phyloP scores from a whole-genome alignment of 257 asterid genomes.

The Fraxinus excelsior region DNA sequence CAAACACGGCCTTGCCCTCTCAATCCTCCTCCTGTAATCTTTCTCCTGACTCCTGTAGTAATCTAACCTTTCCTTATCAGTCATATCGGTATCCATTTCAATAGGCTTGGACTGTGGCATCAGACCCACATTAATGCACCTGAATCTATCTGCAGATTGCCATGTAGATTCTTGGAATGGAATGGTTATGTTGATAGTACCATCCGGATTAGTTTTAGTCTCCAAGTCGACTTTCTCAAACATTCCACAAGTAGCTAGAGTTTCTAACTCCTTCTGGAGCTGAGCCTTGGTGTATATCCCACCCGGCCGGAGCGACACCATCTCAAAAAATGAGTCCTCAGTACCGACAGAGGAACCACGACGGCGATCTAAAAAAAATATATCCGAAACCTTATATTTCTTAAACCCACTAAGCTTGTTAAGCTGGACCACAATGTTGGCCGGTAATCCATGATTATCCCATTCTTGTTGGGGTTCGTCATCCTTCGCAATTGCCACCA shows the following conservation, averaged over 20 bases:
- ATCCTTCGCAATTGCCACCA: slow-evolving; percentile 73
- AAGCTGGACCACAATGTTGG: slow-evolving; percentile 78
- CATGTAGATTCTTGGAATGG: slow-evolving; percentile 87
- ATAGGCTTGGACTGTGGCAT: slow-evolving; percentile 85
- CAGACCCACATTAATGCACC: slow-evolving; percentile 89
- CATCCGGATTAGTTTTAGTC: slow-evolving; percentile 80
- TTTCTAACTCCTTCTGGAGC: slow-evolving; percentile 87
- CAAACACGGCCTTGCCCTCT: slow-evolving; percentile 79
- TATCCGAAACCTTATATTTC: slow-evolving; percentile 82
- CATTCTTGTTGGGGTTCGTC: slow-evolving; percentile 77
- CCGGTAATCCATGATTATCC: slow-evolving; percentile 94
- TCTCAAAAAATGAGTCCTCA: slow-evolving; percentile 91
- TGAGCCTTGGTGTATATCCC: slow-evolving; percentile 85
- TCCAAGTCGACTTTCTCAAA: slow-evolving; percentile 91
- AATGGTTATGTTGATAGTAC: slow-evolving; percentile 64
- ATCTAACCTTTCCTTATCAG: slow-evolving; percentile 79
- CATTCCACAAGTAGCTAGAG: slow-evolving; percentile 88
- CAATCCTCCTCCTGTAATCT: slow-evolving; percentile 84
- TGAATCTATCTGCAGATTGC: slow-evolving; percentile 80
- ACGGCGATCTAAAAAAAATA: slow-evolving; percentile 67
- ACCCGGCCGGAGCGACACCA: slow-evolving; percentile 87
- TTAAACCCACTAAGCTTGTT: slow-evolving; percentile 85
- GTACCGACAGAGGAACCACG: slow-evolving; percentile 65
- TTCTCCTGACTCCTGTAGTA: slow-evolving; percentile 63
- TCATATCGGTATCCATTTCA: slow-evolving; percentile 96